Base-by-base conservation (phyloP, 495 filamentous ascomycete species). In the Aspergillus baeticus region DNA sequence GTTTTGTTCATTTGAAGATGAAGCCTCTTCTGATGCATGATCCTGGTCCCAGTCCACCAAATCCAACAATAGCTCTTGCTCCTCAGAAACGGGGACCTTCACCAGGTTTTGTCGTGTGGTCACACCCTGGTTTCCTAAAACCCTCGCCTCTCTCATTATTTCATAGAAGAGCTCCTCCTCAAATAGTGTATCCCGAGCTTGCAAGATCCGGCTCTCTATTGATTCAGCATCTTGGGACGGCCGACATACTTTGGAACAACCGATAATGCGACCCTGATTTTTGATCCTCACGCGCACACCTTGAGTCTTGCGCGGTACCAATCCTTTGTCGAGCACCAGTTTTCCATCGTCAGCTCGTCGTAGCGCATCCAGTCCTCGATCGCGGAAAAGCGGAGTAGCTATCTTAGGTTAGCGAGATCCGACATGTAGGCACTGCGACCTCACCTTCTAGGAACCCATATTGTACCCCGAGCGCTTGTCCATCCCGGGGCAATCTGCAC, bases 121-220 rank as follows among this genome's bases (percentile, higher is more conserved):
- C 10, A 96, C 85, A 8, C 85, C 81, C 20, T 84, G 82, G 38
- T 80, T 81, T 10, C 83, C 77, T 35, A 95, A 72, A 0, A 78
- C 72, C 6, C 90, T 84, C 2, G 88, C 86, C 71, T 99, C 95
- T 10, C 88, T 81, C 44, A 86, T 84, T 18, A 99, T 69, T 69
- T 98, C 94, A 58, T 96, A 85, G 78, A 91, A 96, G n/a, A 99
- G 71, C 65, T 99, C 95, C 63, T 96, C 87, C 51, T 92, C 88
- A 64, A 90, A 97, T 1, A 96, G 77, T 52, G 89, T 91, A 68
- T 99, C 88, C 23, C 92, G 85, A 10, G 92, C 90, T 60, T 91
- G 86, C 15, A 87, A 79, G 41, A 98, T 89, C 7, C 81, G 81
- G 34, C 85, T 76, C 57, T 92, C 85, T 14, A 84, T 73, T 1